Evolutionary conservation across 768 basidiomycete genomes (phyloP).

Genomic region (Paxillus involutus): DNA sequence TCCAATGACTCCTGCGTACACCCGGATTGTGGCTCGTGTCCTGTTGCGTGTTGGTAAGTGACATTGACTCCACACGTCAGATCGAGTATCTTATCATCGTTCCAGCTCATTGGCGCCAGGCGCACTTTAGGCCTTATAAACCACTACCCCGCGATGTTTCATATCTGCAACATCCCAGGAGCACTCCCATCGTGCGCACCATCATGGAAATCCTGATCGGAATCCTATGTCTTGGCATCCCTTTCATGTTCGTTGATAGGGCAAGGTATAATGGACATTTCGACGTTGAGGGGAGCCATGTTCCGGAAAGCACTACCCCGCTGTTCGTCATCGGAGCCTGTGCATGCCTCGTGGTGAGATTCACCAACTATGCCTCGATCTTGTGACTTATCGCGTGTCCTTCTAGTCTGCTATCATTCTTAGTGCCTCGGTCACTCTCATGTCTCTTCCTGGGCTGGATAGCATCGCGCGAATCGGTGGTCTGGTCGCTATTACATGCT

Average conservation of each 20-base stretch:
- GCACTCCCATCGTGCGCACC: constrained; percentile 46
- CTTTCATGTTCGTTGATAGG: constrained; percentile 69
- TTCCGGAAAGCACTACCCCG: constrained; percentile 46
- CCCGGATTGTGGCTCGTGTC: constrained; percentile 67
- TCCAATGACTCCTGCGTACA: constrained; percentile 43
- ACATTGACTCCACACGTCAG: not conserved
- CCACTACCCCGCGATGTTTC: constrained; percentile 58
- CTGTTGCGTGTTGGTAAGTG: constrained; percentile 64
- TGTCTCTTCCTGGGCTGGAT: constrained; percentile 75
- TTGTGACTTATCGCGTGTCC: constrained; percentile 8
- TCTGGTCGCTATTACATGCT: constrained; percentile 67
- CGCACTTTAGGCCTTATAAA: constrained; percentile 66
- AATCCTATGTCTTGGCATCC: constrained; percentile 73
- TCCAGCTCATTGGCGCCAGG: constrained; percentile 66
- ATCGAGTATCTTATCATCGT: constrained; percentile 3
- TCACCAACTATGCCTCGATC: not conserved
- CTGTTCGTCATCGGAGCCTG: constrained; percentile 66
- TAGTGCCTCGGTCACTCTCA: constrained; percentile 80
- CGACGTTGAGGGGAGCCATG: constrained; percentile 59
- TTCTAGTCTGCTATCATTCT: constrained; percentile 74
- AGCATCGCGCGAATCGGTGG: constrained; percentile 60
- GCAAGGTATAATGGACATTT: constrained; percentile 42
- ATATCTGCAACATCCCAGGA: constrained; percentile 23
- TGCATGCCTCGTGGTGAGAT: constrained; percentile 61
- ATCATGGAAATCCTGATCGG: constrained; percentile 60